phyloP scores from a whole-genome alignment of 352 stramenopile genomes.

The Phytopythium delawarense region DNA sequence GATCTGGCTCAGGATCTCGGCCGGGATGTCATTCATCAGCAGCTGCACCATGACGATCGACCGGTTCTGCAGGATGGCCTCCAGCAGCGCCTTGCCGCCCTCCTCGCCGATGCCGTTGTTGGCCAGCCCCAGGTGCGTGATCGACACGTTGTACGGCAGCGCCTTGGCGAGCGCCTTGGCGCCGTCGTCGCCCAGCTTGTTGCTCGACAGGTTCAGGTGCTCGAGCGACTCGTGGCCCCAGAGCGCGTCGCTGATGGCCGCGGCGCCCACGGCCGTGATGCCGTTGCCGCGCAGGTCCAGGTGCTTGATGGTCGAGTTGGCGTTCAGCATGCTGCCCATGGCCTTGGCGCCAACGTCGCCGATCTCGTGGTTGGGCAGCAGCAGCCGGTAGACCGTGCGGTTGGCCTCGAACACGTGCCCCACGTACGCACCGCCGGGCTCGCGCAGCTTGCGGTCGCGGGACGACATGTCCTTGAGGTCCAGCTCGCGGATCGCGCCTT shows the following conservation, averaged over 20 bases:
- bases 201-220: constrained; percentile 38
- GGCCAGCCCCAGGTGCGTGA: constrained; percentile 43
- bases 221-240: constrained; percentile 47
- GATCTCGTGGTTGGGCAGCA: constrained; percentile 53
- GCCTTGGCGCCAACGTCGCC: constrained; percentile 34
- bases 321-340: constrained; percentile 48
- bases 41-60: constrained; percentile 40
- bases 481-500: constrained; percentile 48
- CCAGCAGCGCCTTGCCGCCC: constrained; percentile 36
- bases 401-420: constrained; percentile 51
- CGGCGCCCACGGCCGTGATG: constrained; percentile 29
- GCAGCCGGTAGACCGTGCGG: constrained; percentile 33
- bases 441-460: constrained; percentile 36
- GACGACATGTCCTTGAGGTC: constrained; percentile 53
- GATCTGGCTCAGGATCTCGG: constrained; percentile 30
- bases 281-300: constrained; percentile 48
- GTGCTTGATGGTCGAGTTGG: constrained; percentile 44
- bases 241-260: constrained; percentile 30
- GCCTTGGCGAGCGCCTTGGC: constrained; percentile 39
- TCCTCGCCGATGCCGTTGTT: constrained; percentile 42
- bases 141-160: constrained; percentile 43
- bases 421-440: constrained; percentile 33
- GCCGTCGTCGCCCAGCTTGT: constrained; percentile 40
- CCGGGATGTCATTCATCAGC: constrained; percentile 38
- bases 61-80: constrained; percentile 40